Base-by-base conservation (phyloP, 164 flowering plant species). In the Chloranthus sessilifolius region DNA sequence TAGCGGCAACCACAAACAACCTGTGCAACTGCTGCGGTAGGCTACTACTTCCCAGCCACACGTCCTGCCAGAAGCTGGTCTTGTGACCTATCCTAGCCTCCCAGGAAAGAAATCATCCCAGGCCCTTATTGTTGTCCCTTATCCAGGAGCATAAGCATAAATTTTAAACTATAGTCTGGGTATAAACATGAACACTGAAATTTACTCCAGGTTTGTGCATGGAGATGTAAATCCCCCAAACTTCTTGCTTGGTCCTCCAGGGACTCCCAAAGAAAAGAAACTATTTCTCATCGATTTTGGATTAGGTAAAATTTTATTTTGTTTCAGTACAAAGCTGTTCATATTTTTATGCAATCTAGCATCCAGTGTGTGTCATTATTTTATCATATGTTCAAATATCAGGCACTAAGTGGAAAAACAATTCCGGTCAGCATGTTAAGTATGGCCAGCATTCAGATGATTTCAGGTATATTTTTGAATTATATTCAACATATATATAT, bases 151-250 rank as follows among this genome's bases (percentile, higher is more conserved):
- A n/a, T 21, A 2, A 7, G 9, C 9, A n/a, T 23, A 15, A 19
- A 7, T 19, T 41, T 14, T 41, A 12, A 21, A 21, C 9, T 41
- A 25, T 14, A 38, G 16, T n/a, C 16, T 38, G 6, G 7, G n/a
- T n/a, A n/a, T n/a, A n/a, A n/a, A n/a, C n/a, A n/a, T n/a, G n/a
- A n/a, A n/a, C n/a, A n/a, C n/a, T n/a, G n/a, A n/a, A n/a, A n/a
- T 14, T 31, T 24, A 17, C 27, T 36, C 23, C 55, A 88, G 96
- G 40, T 88, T 77, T 59, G 95, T 88, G 44, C 96, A 88, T 61
- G 95, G 95, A 37, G 96, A 88, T 75, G 91, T 88, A n/a, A 88
- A 88, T 47, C 96, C 96, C 29, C 95, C 85, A 67, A 88, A 88
- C 61, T 83, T 88, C 73, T 68, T 88, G 72, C 91, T 88, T 59